These are phyloP conservation scores for Cytospora schulzeri DNA, from an alignment of 2,329 filamentous ascomycete genomes.

Conservation along the genomic window DNA sequence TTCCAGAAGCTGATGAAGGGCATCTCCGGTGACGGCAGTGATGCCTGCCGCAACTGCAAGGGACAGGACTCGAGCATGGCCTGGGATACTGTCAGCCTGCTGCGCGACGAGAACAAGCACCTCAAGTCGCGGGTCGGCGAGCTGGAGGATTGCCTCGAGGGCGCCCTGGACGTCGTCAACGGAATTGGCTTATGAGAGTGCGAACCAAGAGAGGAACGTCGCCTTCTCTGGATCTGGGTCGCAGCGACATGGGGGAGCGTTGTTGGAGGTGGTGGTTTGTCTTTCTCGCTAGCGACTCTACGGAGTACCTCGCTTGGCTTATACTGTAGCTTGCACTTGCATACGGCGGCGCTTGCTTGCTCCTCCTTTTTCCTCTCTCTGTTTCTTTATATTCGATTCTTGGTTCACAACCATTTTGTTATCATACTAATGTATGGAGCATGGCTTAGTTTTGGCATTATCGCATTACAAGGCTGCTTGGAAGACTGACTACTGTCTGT, in stretches of 20 bases:
- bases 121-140: constrained; percentile 62
- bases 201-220: neutral
- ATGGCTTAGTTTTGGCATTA: neutral
- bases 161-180: constrained; percentile 61
- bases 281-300: constrained; percentile 1
- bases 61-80: constrained; percentile 62
- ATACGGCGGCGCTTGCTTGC: constrained; percentile 16
- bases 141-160: constrained; percentile 62
- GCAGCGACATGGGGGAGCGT: neutral
- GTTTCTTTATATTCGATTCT: constrained; percentile 11
- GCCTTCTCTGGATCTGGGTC: neutral
- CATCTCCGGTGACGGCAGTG: constrained; percentile 42
- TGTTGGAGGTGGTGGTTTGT: neutral
- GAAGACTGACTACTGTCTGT: constrained; percentile 1
- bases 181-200: constrained; percentile 48
- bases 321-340: constrained; percentile 13
- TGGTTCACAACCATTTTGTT: neutral
- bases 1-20: constrained; percentile 53
- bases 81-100: constrained; percentile 65
- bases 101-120: constrained; percentile 63
- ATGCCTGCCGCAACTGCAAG: constrained; percentile 59
- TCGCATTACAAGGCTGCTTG: neutral
- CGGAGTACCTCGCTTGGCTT: neutral
- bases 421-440: constrained; percentile 18
- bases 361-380: neutral